Evolutionary conservation across 306 rosid genomes (phyloP).

Genomic region (Lathyrus oleraceus): DNA sequence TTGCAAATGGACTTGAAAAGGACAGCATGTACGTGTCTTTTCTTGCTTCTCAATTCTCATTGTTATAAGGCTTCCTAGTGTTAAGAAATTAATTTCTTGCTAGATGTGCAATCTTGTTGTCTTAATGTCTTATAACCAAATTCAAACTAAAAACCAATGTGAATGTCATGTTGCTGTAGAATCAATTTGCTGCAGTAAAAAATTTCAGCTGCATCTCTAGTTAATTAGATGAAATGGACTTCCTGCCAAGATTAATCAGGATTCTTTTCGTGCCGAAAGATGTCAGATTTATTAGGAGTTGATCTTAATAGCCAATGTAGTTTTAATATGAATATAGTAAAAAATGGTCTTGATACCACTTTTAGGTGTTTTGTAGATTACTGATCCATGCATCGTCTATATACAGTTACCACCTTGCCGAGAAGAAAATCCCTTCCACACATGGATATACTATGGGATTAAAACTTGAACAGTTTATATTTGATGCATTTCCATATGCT

Average conservation of each 20-base stretch:
- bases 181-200: slow-evolving; percentile 21
- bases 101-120: slow-evolving; percentile 6
- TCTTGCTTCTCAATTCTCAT: slow-evolving; percentile 12
- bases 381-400: slow-evolving; percentile 35
- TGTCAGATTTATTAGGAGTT: slow-evolving; percentile 20
- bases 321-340: slow-evolving; percentile 7
- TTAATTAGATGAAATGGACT: slow-evolving; percentile 19
- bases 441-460: slow-evolving; percentile 76
- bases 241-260: slow-evolving; percentile 6
- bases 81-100: slow-evolving; percentile 18
- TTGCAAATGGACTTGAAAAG: slow-evolving; percentile 96
- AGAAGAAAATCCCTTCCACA: slow-evolving; percentile 90
- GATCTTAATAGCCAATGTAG: not conserved
- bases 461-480: slow-evolving; percentile 92
- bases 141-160: not conserved
- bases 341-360: slow-evolving; percentile 11
- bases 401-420: slow-evolving; percentile 91
- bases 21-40: slow-evolving; percentile 79
- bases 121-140: slow-evolving; percentile 29
- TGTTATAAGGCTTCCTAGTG: slow-evolving; percentile 24
- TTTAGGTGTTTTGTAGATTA: slow-evolving; percentile 28
- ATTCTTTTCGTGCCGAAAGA: slow-evolving; percentile 11
- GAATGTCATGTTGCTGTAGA: not conserved
- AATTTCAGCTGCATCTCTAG: not conserved
- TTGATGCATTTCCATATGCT: slow-evolving; percentile 97